phyloP scores from a whole-genome alignment of 208 protist species.

The Wallacemonas sp. region DNA sequence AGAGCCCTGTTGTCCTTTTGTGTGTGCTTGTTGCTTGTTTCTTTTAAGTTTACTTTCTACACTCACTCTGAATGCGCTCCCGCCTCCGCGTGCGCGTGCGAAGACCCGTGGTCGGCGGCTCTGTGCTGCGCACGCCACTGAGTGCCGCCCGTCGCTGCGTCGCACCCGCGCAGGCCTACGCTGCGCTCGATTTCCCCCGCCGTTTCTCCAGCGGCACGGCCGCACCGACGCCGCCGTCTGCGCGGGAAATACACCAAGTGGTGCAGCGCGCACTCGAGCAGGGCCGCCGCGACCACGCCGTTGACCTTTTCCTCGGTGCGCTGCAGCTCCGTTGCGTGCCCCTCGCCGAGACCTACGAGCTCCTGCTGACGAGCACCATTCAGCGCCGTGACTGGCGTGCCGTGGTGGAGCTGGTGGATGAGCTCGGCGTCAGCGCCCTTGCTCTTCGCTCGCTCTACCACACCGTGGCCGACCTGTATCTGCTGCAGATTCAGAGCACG shows the following conservation, averaged over 20 bases:
- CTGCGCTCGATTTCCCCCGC: no score
- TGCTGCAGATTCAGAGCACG: slow-evolving; percentile 16
- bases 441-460: slow-evolving; percentile 59
- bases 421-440: slow-evolving; percentile 54
- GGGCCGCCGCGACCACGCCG: slow-evolving; percentile 52
- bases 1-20: slow-evolving; percentile 18
- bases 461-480: slow-evolving; percentile 51
- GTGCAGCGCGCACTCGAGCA: slow-evolving; percentile 38
- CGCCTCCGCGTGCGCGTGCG: neutral
- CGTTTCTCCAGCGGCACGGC: neutral
- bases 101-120: neutral
- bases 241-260: slow-evolving; percentile 67
- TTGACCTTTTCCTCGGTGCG: slow-evolving; percentile 55
- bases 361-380: slow-evolving; percentile 43
- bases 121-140: neutral
- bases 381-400: slow-evolving; percentile 44
- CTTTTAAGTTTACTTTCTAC: neutral
- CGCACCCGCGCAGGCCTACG: no score
- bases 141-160: no score
- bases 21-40: slow-evolving; percentile 14
- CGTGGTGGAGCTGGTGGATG: slow-evolving; percentile 43
- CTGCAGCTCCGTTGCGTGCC: slow-evolving; percentile 58
- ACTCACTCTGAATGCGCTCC: no score
- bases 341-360: slow-evolving; percentile 61
- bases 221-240: slow-evolving; percentile 35